Base-by-base conservation (phyloP, 176 grass and related monocot species). In the Triticum urartu region DNA sequence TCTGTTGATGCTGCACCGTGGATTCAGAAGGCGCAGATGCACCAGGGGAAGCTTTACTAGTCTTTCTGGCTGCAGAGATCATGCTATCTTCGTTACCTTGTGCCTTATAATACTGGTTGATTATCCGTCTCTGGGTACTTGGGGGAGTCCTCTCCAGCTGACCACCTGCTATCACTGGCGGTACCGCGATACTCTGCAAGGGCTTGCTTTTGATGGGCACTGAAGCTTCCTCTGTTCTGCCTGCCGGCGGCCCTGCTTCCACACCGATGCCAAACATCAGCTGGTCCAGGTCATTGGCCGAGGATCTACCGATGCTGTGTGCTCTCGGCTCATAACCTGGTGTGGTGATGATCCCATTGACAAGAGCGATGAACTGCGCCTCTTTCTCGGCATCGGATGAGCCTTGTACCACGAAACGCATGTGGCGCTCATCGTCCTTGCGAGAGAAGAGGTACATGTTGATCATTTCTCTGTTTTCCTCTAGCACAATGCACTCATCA, bases 361-460 rank as follows among this genome's bases (percentile, higher is more conserved):
- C 38, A 25, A 92, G 90, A 77, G 86, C 58, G 50, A 98, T 74
- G 43, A 90, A 98, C 10, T 90, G 84, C 8, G 85, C 81, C 69
- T 95, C 93, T 12, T 83, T 82, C 84, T 95, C 84, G 18, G 81
- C 71, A 43, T 88, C 73, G 1, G 79, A 87, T n/a, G 24, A 78
- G 50, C 15, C 84, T 77, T 60, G 36, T 3, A 84, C 70, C 79
- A 81, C 28, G 21, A 88, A 89, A 78, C 91, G 86, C 40, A 79
- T 33, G 22, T 82, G 71, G 17, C 59, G 26, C 71, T 87, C 58
- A 17, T 94, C 92, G 35, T 92, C 88, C 2, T 86, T 75, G 33
- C 85, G 47, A 12, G 93, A 86, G 78, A 98, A 95, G 42, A 98
- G 92, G 76, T 95, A 98, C 68, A 98, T 79, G 84, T 82, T 89